A percentile compares a stretch with the other conserved stretches of the same genome.
These are phyloP conservation scores for Sporothrix protearum DNA, from an alignment of 2,329 filamentous ascomycete species.

Conservation along the genomic window DNA sequence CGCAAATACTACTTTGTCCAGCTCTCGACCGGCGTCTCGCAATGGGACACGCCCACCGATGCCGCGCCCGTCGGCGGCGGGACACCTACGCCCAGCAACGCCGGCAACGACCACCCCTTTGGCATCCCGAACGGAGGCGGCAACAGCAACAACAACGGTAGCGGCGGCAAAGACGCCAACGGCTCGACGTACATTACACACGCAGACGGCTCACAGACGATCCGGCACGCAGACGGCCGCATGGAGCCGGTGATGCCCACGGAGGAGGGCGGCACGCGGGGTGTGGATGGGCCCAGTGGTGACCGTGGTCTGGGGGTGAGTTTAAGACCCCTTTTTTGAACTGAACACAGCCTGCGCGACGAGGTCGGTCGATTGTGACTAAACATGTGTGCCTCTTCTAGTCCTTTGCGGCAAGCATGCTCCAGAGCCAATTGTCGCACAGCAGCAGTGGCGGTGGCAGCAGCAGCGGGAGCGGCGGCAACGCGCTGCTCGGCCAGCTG, in stretches of 20 bases:
- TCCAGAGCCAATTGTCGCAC: slow-evolving; percentile 47
- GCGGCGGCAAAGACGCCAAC: slow-evolving; percentile 24
- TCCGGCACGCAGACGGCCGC: slow-evolving; percentile 57
- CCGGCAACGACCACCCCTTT: slow-evolving; percentile 59
- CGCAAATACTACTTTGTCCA: slow-evolving; percentile 70
- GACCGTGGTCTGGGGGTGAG: slow-evolving; percentile 65
- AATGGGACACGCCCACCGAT: slow-evolving; percentile 69
- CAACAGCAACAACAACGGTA: slow-evolving; percentile 5
- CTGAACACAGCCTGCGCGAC: background rate
- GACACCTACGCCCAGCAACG: slow-evolving; percentile 50
- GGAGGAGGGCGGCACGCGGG: slow-evolving; percentile 43
- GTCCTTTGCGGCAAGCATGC: slow-evolving; percentile 59
- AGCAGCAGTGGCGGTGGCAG: slow-evolving; percentile 35
- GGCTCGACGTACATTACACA: slow-evolving; percentile 56
- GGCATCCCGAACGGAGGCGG: slow-evolving; percentile 42
- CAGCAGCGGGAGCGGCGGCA: slow-evolving; percentile 39
- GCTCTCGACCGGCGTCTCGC: slow-evolving; percentile 66
- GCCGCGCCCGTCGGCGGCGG: slow-evolving; percentile 57
- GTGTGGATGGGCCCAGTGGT: slow-evolving; percentile 35
- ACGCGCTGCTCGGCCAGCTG: slow-evolving; percentile 46
- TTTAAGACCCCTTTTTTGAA: background rate
- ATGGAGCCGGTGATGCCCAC: slow-evolving; percentile 56
- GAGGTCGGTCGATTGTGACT: background rate
- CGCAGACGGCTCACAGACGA: slow-evolving; percentile 59
- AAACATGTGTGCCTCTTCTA: slow-evolving; percentile 35